Evolutionary conservation across 1,139 yeast species (phyloP), one percentile per base, ranked within the genome.

Genomic region (Eremothecium cymbalariae): DNA sequence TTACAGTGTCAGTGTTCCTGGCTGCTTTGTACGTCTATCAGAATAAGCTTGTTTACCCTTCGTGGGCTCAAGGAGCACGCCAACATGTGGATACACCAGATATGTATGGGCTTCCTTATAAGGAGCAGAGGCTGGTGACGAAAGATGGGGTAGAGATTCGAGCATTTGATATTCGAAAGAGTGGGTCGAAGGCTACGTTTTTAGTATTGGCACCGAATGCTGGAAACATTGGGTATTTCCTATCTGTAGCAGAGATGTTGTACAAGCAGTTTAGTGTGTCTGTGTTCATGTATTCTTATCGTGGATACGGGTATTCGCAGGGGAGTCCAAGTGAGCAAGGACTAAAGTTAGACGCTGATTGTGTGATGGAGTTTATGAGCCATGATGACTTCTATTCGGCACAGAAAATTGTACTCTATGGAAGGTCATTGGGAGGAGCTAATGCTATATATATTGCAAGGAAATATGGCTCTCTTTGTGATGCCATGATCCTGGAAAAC

Each of bases 391-490:
- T 76, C 39, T 63, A 65, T 33, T 59, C 66, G 34, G 68, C 81
- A 1, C 64, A 77, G 6, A 49, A 44, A 12, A 47, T 88, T 4
- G 62, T 85, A 1, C 65, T 86, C 12, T 88, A 86, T 54, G 98
- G 98, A 2, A 68, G 96, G 38, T 83, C 95, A 4, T 65, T 90
- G 16, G 98, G 98, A 17, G 97, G 98, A 1, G 98, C 98, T 0
- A 95, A 85, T 17, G 86, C 94, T 6, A 72, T 86, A 14, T 82
- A 86, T 57, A 72, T 85, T 34, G 88, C 94, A 0, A 68, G 86
- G 2, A 62, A 65, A 33, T 65, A 68, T 57, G 61, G 73, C 2
- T 48, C 60, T 0, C 44, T 65, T 14, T 62, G 84, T 12, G 65
- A 67, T 39, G 95, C 80, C 1, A 49, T 88, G 8, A 69, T 88